Base-by-base conservation (phyloP, 2,329 filamentous ascomycete genomes). In the Neonectria ditissima region DNA sequence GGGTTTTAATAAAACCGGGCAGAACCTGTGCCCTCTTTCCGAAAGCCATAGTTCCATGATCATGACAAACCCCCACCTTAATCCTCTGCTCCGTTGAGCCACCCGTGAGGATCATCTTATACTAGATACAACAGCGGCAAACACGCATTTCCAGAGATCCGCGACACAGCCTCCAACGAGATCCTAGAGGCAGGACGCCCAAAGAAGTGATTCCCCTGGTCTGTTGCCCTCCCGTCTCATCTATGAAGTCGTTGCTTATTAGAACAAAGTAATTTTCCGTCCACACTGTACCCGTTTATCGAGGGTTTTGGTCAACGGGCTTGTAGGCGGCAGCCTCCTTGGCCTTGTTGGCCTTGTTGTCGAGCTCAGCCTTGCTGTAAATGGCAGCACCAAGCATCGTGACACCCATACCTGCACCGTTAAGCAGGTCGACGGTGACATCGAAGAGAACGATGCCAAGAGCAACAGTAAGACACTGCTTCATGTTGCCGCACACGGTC, bases 401-500 rank as follows among this genome's bases (percentile, higher is more conserved):
- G 24, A 88, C 78, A 22, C 78, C 68, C 83, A 87, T 87, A 45
- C 84, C 87, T 14, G 84, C 69, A n/a, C 85, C 85, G 73, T 89
- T 89, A 69, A 81, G 80, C 67, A 80, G 75, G 69, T 82, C 83
- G 28, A 87, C 79, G 26, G 77, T 77, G 66, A 86, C 80, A 55
- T 84, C 80, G 73, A 87, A 87, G 53, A 86, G 77, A 51, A 82
- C 76, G 43, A 87, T 85, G 48, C 84, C 85, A 30, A 87, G 76
- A 37, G 85, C 75, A 13, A 88, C 84, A 1, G 86, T 87, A 45
- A 87, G 74, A 65, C 83, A 84, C 73, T 87, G 86, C 78, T 88
- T 88, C 61, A 88, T 76, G 70, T 88, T 88, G 58, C 84, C 86
- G 64, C 85, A 86, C 5, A 88, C 84, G 7, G 85, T 86, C 83